Conservation (phyloP, 495 filamentous ascomycete genomes). For the Hamigera avellanea region DNA sequence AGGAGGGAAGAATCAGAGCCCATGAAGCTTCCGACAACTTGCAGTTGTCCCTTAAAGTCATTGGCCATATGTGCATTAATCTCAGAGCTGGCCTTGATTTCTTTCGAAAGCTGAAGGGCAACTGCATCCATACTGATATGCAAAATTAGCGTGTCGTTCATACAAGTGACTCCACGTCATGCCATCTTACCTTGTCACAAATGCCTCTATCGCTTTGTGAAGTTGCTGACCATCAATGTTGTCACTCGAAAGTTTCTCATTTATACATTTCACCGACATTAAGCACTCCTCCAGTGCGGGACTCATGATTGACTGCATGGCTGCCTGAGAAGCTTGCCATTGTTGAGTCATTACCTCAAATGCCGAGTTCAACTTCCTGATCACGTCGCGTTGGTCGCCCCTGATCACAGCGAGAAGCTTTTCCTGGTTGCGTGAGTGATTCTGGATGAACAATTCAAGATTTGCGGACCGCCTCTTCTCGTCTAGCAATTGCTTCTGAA, state of each 20-base stretch:
- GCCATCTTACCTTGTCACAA: slow-evolving; percentile 14
- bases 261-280: slow-evolving; percentile 7
- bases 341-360: slow-evolving; percentile 6
- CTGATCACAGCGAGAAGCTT: slow-evolving; percentile 14
- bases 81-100: slow-evolving; percentile 7
- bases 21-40: slow-evolving; percentile 8
- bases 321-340: slow-evolving; percentile 6
- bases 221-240: slow-evolving; percentile 12
- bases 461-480: slow-evolving; percentile 16
- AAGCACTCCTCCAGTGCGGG: slow-evolving; percentile 9
- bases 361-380: slow-evolving; percentile 8
- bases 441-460: slow-evolving; percentile 26
- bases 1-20: slow-evolving; percentile 12
- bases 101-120: slow-evolving; percentile 6
- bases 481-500: slow-evolving; percentile 12
- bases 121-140: slow-evolving; percentile 11
- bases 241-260: slow-evolving; percentile 8
- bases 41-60: slow-evolving; percentile 11
- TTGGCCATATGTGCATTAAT: slow-evolving; percentile 6
- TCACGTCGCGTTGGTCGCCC: slow-evolving; percentile 15
- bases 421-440: slow-evolving; percentile 14
- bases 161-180: too few species aligned
- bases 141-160: not conserved
- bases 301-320: slow-evolving; percentile 5
- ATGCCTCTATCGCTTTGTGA: slow-evolving; percentile 6